Percentiles rank a stretch among this genome's conserved stretches.
Evolutionary conservation across 164 flowering plant species (phyloP).

Genomic region (Sedum album): DNA sequence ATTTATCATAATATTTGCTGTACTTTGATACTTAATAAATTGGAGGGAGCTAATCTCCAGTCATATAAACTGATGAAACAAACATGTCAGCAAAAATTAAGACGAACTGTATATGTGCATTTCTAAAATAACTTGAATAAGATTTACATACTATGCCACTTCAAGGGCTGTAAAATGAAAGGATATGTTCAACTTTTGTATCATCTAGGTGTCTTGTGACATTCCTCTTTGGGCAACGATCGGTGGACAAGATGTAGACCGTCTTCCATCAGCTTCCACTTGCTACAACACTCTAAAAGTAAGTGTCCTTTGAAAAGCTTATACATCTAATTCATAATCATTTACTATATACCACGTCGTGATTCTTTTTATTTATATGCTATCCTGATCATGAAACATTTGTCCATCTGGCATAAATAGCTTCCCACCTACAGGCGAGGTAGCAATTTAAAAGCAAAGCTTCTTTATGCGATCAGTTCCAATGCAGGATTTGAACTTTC

Average conservation of each 20-base stretch:
- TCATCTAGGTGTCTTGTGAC: conserved; percentile 65
- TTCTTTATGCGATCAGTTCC: no score
- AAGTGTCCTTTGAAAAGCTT: conserved; percentile 1
- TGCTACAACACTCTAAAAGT: conserved; percentile 99
- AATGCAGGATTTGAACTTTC: no score
- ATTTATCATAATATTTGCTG: neutral
- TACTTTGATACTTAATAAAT: neutral
- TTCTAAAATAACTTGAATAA: neutral
- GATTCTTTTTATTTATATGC: neutral
- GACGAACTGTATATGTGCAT: neutral
- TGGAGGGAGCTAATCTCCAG: neutral
- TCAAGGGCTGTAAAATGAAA: neutral
- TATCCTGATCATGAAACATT: no score
- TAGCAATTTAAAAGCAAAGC: no score
- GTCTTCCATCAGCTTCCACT: conserved; percentile 98
- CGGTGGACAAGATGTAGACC: conserved; percentile 94
- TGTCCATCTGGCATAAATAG: conserved; percentile 46
- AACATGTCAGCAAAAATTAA: neutral
- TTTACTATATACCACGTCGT: neutral
- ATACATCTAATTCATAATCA: neutral
- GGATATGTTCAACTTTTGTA: neutral
- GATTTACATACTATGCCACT: neutral
- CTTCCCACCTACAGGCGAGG: conserved; percentile 72
- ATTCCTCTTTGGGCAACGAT: conserved; percentile 78
- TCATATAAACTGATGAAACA: neutral